Percentiles rank a stretch among this genome's conserved stretches.
Evolutionary conservation across 225 moss, liverwort and hornwort genomes (phyloP).

Genomic region (Antitrichia curtipendula): DNA sequence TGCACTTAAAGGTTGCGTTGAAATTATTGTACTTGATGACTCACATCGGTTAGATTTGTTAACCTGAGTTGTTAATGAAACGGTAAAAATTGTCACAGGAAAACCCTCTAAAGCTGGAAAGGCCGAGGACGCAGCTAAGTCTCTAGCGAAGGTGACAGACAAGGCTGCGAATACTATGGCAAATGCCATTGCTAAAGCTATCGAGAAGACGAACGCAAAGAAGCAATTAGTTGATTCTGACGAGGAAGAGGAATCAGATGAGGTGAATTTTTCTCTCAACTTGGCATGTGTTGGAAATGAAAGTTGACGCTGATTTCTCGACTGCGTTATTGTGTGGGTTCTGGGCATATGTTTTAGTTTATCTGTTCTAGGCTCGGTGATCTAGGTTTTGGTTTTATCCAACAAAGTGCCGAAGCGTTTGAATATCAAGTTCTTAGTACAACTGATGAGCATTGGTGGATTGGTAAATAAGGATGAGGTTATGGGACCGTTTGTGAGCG

Average conservation of each 20-base stretch:
- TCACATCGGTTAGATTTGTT: neutral
- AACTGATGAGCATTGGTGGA: slow-evolving; percentile 4
- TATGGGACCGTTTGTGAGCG: slow-evolving; percentile 8
- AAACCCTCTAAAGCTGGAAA: neutral
- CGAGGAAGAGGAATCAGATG: slow-evolving; percentile 17
- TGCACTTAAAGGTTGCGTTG: neutral
- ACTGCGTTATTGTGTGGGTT: neutral
- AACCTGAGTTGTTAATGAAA: neutral
- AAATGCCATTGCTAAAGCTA: neutral
- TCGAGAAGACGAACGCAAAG: neutral
- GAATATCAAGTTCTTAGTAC: neutral
- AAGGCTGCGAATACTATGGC: slow-evolving; percentile 2
- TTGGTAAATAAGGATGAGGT: slow-evolving; percentile 2
- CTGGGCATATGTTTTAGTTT: neutral
- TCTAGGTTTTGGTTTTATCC: neutral
- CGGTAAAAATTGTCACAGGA: neutral
- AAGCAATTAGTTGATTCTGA: slow-evolving; percentile 1
- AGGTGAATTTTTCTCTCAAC: neutral
- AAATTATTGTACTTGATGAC: neutral
- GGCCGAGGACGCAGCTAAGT: neutral
- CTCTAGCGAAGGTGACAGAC: neutral
- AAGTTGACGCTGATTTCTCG: neutral
- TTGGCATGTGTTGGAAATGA: neutral
- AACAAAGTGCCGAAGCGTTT: neutral
- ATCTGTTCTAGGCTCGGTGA: neutral